These are phyloP conservation scores for Asterella californica DNA, from an alignment of 225 moss, liverwort and hornwort species.

Conservation along the genomic window DNA sequence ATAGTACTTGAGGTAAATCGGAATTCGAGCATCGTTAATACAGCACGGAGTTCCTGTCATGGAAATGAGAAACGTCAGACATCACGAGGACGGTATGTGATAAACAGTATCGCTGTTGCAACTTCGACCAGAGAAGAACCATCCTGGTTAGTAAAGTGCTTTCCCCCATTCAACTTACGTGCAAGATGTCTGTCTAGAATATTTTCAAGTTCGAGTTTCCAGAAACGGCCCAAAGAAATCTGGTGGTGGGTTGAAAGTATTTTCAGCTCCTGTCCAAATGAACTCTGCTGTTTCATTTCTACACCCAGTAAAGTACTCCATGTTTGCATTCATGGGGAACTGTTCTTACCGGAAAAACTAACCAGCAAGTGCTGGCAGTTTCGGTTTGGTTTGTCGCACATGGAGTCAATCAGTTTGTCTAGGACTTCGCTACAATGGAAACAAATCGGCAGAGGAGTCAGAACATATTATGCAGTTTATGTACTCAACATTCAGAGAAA, in stretches of 20 bases:
- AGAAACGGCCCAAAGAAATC: no score
- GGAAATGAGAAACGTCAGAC: not conserved
- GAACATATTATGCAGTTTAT: not conserved
- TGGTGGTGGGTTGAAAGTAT: no score
- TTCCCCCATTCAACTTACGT: no score
- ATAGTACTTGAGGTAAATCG: conserved; percentile 2
- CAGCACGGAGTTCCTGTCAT: not conserved
- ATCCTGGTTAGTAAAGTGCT: no score
- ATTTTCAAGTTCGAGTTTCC: no score
- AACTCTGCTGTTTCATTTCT: no score
- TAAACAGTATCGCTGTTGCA: not conserved
- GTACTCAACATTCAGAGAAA: not conserved
- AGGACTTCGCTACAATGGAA: not conserved
- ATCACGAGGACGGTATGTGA: not conserved
- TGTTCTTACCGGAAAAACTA: not conserved
- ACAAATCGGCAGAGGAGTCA: not conserved
- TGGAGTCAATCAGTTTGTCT: not conserved
- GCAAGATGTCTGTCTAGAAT: no score
- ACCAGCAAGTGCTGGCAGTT: not conserved
- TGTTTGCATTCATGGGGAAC: not conserved
- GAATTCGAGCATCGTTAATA: not conserved
- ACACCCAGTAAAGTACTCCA: not conserved
- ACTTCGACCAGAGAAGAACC: no score
- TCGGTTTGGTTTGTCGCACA: not conserved
- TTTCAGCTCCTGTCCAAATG: no score